Evolutionary conservation across 495 filamentous ascomycete genomes (phyloP), one percentile per base, ranked within the genome.

Genomic region (Aspergillus olivimuriae): DNA sequence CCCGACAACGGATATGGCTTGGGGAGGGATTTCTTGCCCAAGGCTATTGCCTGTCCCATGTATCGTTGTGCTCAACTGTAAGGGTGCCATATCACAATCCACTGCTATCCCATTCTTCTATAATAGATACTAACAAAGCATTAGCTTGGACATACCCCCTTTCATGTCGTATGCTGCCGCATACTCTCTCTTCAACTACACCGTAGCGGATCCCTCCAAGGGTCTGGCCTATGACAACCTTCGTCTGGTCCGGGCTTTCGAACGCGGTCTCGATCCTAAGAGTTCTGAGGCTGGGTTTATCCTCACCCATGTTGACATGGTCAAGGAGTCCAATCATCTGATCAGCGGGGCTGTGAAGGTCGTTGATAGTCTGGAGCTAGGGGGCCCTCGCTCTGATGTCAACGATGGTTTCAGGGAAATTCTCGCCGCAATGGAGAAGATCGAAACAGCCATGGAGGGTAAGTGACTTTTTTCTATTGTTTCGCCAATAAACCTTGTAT

Each of bases 81-180:
- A 68, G 85, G 39, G 12, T 6, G 11, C 24, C 33, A 28, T 34
- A 48, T n/a, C n/a, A n/a, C n/a, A n/a, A n/a, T n/a, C n/a, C n/a
- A n/a, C n/a, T n/a, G n/a, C n/a, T n/a, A 3, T 33, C 31, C 4
- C 20, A 37, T 31, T 26, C 31, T 22, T 24, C 19, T 9, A 46
- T 24, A 22, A 12, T 23, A 18, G 36, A 46, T 39, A n/a, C 36
- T 50, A 39, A 44, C 30, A 10, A 40, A 12, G 10, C 45, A 48
- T 34, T 45, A 72, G 69, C 19, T 43, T 73, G 55, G 60, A 72
- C 42, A 53, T 73, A 0, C 69, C 69, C n/a, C 87, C 89, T 5
- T 95, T 94, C 73, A 91, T 95, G 87, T 88, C 91, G 53, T 95
- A 95, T 62, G 89, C 89, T 10, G 89, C 87, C 17, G 85, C 85